These are phyloP conservation scores for Wilcoxina mikolae DNA, from an alignment of 495 filamentous ascomycete genomes.

Conservation along the genomic window DNA sequence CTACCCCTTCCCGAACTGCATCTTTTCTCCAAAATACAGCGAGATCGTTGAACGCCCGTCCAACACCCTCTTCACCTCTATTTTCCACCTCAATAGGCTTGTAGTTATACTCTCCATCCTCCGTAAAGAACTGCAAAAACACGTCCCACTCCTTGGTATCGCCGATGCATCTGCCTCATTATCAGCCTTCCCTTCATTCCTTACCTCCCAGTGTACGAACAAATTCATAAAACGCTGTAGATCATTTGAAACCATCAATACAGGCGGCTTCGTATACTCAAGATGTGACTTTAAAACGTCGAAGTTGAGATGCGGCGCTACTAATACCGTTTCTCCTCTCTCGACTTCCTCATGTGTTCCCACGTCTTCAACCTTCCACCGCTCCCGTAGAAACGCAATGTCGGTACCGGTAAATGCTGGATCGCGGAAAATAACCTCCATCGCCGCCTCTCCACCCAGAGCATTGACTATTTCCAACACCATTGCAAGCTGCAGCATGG, in stretches of 20 bases:
- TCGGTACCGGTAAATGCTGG: conserved; percentile 16
- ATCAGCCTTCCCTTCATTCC: neutral
- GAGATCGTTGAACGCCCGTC: conserved; percentile 24
- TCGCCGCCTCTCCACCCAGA: neutral
- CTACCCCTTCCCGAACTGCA: neutral
- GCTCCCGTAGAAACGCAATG: conserved; percentile 7
- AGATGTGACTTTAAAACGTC: conserved; percentile 9
- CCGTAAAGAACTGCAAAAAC: conserved; percentile 4
- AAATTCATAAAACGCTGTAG: conserved; percentile 18
- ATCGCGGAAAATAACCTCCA: conserved; percentile 12
- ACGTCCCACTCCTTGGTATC: conserved; percentile 1
- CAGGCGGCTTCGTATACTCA: neutral
- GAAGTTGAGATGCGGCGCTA: conserved; percentile 24
- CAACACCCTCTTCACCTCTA: conserved; percentile 9
- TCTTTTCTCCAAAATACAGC: conserved; percentile 17
- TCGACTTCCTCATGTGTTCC: conserved; percentile 7
- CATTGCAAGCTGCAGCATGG: conserved; percentile 5
- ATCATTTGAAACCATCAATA: conserved; percentile 20
- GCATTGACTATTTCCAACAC: neutral
- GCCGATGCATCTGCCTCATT: conserved; percentile 6
- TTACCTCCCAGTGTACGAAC: conserved; percentile 10
- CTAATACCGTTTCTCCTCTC: conserved; percentile 6
- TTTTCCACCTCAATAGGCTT: conserved; percentile 7
- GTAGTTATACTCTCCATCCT: neutral
- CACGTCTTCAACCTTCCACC: neutral